Evolutionary conservation across 164 flowering plant genomes (phyloP).

Genomic region (Amborella trichopoda): DNA sequence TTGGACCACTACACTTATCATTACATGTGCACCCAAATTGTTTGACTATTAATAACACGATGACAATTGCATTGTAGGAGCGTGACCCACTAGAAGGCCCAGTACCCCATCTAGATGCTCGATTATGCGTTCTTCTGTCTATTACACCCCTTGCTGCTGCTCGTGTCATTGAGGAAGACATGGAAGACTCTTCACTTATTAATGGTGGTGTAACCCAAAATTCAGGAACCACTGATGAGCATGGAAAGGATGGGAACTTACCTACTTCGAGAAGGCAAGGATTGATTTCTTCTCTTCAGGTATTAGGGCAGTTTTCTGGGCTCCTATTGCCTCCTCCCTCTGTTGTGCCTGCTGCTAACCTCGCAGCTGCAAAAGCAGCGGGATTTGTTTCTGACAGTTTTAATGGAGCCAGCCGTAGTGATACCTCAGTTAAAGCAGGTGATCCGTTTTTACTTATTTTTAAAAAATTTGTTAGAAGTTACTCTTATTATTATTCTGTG

Average conservation of each 20-base stretch:
- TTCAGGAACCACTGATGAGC: conserved; percentile 10
- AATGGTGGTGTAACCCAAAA: conserved; percentile 8
- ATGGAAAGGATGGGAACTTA: conserved; percentile 12
- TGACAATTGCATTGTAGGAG: conserved; percentile 62
- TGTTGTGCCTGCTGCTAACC: conserved; percentile 45
- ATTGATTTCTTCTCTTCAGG: conserved; percentile 57
- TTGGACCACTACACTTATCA: too few species aligned
- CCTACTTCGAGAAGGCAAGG: conserved; percentile 24
- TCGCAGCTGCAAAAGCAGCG: conserved; percentile 74
- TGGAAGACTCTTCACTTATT: conserved; percentile 8
- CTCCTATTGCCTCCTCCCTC: conserved; percentile 60
- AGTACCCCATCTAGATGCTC: conserved; percentile 79
- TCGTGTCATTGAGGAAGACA: conserved; percentile 48
- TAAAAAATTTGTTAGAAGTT: too few species aligned
- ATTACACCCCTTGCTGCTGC: conserved; percentile 63
- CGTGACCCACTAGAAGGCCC: conserved; percentile 91
- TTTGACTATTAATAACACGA: too few species aligned
- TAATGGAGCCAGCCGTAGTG: conserved; percentile 15
- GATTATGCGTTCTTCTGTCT: conserved; percentile 69
- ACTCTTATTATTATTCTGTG: too few species aligned
- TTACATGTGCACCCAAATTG: too few species aligned
- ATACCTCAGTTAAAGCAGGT: conserved; percentile 32
- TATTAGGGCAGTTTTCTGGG: conserved; percentile 57
- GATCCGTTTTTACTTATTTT: neutral
- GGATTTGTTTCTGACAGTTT: conserved; percentile 25